These are phyloP conservation scores for Trichophyton rubrum DNA, from an alignment of 2,329 filamentous ascomycete species.

Conservation along the genomic window DNA sequence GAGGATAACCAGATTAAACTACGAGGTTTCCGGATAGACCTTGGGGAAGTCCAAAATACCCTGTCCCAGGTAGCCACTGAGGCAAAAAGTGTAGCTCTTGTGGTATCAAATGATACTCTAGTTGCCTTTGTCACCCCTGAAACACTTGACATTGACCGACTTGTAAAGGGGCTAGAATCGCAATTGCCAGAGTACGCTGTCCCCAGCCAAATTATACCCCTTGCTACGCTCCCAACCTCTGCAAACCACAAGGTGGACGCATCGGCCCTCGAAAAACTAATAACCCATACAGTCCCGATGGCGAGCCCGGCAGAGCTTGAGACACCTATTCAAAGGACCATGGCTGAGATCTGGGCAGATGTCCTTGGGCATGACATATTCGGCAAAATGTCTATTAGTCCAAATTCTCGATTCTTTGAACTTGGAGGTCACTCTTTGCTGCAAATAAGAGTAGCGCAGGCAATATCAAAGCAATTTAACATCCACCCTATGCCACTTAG, in stretches of 20 bases:
- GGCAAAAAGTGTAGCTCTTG: neutral
- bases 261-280: neutral
- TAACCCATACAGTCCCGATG: neutral
- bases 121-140: neutral
- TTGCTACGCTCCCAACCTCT: neutral
- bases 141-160: neutral
- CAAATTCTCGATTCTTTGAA: slow-evolving; percentile 8
- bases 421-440: slow-evolving; percentile 14
- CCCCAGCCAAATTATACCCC: neutral
- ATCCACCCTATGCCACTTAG: neutral
- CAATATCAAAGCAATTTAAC: slow-evolving; percentile 7
- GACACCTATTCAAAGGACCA: neutral
- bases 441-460: slow-evolving; percentile 11
- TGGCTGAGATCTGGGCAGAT: neutral
- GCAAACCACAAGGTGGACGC: neutral
- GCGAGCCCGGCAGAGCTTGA: neutral
- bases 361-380: neutral
- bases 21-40: slow-evolving; percentile 26
- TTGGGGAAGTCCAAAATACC: slow-evolving; percentile 28
- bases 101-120: neutral
- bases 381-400: neutral
- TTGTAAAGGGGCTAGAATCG: neutral
- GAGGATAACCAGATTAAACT: slow-evolving; percentile 15
- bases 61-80: slow-evolving; percentile 8
- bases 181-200: neutral